Conservation (phyloP, 2,329 filamentous ascomycete genomes). For the Annulohypoxylon truncatum region DNA sequence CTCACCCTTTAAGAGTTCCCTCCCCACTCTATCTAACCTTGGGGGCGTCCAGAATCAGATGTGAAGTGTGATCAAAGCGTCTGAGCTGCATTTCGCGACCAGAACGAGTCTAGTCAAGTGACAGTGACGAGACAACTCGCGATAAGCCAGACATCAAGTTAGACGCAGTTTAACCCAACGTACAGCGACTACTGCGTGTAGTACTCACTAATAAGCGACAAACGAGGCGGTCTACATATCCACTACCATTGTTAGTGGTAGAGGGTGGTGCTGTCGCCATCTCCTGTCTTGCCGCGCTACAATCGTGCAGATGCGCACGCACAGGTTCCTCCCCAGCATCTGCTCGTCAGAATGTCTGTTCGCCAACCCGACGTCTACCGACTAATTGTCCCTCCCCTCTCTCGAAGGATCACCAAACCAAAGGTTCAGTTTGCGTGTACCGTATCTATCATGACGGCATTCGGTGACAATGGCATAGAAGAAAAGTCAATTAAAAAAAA, state of each 20-base stretch:
- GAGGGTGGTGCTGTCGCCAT: neutral
- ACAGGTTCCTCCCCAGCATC: slow-evolving; percentile 17
- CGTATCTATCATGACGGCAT: neutral
- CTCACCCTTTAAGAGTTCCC: slow-evolving; percentile 27
- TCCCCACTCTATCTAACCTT: slow-evolving; percentile 31
- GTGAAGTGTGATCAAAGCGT: slow-evolving; percentile 36
- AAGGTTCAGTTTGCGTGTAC: neutral
- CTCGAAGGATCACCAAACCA: slow-evolving; percentile 17
- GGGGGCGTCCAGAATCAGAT: slow-evolving; percentile 34
- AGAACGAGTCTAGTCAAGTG: slow-evolving; percentile 32
- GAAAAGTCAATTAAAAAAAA: slow-evolving; percentile 1
- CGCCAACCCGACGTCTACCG: slow-evolving; percentile 14
- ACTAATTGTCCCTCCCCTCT: neutral
- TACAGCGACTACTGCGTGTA: slow-evolving; percentile 4
- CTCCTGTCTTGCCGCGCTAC: slow-evolving; percentile 22
- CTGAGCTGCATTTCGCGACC: slow-evolving; percentile 33
- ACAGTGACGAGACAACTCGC: slow-evolving; percentile 25
- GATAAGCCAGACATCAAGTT: slow-evolving; percentile 14
- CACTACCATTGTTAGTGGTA: neutral
- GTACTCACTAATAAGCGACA: slow-evolving; percentile 14
- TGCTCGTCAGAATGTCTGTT: slow-evolving; percentile 26
- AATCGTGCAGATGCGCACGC: slow-evolving; percentile 28
- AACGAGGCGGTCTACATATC: slow-evolving; percentile 19
- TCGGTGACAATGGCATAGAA: slow-evolving; percentile 1
- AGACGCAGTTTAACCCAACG: slow-evolving; percentile 19